Evolutionary conservation across 306 rosid species (phyloP), one percentile per base, ranked within the genome.

Genomic region (Acmispon strigosus): DNA sequence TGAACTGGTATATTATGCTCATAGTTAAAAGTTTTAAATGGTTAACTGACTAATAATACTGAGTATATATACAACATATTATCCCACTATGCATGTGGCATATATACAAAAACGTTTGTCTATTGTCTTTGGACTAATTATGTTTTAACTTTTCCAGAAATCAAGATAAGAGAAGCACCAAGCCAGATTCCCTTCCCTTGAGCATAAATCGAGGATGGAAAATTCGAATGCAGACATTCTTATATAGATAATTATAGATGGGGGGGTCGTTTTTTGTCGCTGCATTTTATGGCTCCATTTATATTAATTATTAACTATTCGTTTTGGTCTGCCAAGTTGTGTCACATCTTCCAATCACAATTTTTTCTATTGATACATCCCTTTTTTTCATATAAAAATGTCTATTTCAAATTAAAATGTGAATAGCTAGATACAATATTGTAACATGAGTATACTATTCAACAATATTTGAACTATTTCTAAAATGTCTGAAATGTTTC

Each of bases 261-360:
- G 74, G 48, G 70, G 80, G 73, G 3, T 60, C 74, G 37, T 54
- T 51, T 24, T n/a, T 74, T 68, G 73, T 80, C 73, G 51, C 59
- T 80, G 51, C 62, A 50, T 75, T 32, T 27, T 75, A 41, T 18
- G n/a, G 8, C 44, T 10, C 41, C 15, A 22, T 34, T 34, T 44
- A 55, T 29, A 63, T 2, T 41, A 52, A 41, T 2, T 5, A 3
- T 2, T 41, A 52, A 41, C 1, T 5, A 3, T 27, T 19, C 34
- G 7, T 62, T 50, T 52, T 29, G 15, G 19, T 4, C 37, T 52
- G 6, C 11, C 55, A 50, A 41, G 2, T 15, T 62, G 7, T 69
- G 53, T 8, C 9, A 51, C 76, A 20, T 55, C 36, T 24, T 41
- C 29, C 37, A 18, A 18, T 42, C 13, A 12, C 53, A 42, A 3